A percentile compares a stretch with the other conserved stretches of the same genome.
Evolutionary conservation across 2,329 filamentous ascomycete species (phyloP).

Genomic region (Triangularia setosa): DNA sequence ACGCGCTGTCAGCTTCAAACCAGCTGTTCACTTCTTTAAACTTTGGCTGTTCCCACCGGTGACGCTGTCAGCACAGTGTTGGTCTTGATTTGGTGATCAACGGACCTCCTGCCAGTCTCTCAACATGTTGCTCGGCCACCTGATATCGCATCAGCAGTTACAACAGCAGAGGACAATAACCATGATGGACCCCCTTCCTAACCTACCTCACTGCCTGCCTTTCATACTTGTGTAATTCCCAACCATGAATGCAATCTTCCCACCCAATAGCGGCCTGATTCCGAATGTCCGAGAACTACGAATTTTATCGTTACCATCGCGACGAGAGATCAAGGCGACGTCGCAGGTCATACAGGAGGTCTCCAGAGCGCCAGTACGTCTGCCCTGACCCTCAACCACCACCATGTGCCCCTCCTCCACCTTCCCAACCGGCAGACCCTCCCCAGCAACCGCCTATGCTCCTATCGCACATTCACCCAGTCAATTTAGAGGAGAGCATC

Average conservation of each 20-base stretch:
- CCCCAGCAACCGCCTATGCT: neutral
- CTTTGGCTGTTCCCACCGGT: neutral
- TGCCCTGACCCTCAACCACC: neutral
- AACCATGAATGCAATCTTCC: neutral
- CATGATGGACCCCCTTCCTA: neutral
- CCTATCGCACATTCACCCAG: constrained; percentile 24
- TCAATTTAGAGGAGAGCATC: constrained; percentile 24
- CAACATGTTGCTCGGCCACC: neutral
- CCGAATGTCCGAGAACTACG: constrained; percentile 4
- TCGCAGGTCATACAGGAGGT: neutral
- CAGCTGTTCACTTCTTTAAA: neutral
- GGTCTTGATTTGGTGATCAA: too few species aligned
- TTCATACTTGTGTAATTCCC: neutral
- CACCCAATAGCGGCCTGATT: neutral
- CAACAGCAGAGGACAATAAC: neutral
- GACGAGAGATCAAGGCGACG: neutral
- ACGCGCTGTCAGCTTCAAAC: neutral
- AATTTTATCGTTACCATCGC: neutral
- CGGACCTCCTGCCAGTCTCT: neutral
- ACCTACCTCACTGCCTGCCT: neutral
- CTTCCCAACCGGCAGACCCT: neutral
- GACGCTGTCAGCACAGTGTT: neutral
- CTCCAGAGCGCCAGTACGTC: neutral
- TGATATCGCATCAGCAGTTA: neutral
- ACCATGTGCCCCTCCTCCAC: neutral